These are phyloP conservation scores for Leccinum subspadiceum DNA, from an alignment of 1,284 basidiomycete genomes.

Conservation along the genomic window DNA sequence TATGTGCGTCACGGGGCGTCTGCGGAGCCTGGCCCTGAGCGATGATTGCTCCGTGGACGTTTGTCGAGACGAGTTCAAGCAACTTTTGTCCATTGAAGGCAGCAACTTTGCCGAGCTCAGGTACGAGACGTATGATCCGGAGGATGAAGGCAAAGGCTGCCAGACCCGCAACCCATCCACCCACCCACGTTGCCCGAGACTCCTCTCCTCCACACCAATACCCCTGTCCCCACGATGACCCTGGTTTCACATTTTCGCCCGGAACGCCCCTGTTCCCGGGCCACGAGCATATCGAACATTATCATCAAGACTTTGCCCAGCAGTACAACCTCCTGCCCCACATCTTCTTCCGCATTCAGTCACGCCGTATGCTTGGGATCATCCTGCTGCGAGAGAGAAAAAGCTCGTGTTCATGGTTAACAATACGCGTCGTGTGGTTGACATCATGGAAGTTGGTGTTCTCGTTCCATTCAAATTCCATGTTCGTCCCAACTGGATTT, in stretches of 20 bases:
- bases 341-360: constrained; percentile 44
- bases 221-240: too few relatives aligned
- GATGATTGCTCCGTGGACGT: constrained; percentile 69
- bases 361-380: constrained; percentile 91
- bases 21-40: constrained; percentile 84
- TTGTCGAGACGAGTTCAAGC: constrained; percentile 73
- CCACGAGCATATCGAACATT: too few relatives aligned
- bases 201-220: too few relatives aligned
- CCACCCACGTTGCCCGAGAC: too few relatives aligned
- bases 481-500: constrained; percentile 42
- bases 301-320: too few relatives aligned
- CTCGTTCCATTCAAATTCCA: constrained; percentile 88
- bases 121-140: constrained; percentile 90
- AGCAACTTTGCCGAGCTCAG: constrained; percentile 94
- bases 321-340: too few relatives aligned
- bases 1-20: constrained; percentile 78
- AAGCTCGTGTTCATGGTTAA: constrained; percentile 72
- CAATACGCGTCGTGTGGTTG: constrained; percentile 70
- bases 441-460: constrained; percentile 96
- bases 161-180: too few relatives aligned
- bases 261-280: too few relatives aligned
- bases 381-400: constrained; percentile 84
- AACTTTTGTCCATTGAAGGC: constrained; percentile 93
- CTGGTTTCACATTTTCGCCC: too few relatives aligned
- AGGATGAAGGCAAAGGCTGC: constrained; percentile 41